phyloP scores from a whole-genome alignment of 169 alveolate species.

The Plasmodium inui region DNA sequence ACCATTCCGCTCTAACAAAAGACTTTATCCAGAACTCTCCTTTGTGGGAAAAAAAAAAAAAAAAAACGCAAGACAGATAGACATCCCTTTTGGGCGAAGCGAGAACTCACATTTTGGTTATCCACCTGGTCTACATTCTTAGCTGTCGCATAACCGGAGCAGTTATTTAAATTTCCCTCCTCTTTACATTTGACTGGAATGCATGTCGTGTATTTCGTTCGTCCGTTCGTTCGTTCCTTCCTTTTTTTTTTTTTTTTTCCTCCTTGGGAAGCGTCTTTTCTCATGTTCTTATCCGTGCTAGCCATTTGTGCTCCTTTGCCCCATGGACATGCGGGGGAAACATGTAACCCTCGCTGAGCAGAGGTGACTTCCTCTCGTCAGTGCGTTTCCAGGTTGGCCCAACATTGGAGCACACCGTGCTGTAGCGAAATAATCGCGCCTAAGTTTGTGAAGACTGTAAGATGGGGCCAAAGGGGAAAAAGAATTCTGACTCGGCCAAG shows the following conservation, averaged over 20 bases:
- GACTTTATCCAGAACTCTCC: neutral
- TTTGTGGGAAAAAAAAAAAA: neutral
- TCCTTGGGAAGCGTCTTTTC: neutral
- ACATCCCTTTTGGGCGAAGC: neutral
- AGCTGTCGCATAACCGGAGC: neutral
- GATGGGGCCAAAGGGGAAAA: slow-evolving; percentile 23
- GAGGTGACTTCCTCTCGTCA: neutral
- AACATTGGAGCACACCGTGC: neutral
- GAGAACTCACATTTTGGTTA: neutral
- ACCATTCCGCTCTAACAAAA: neutral
- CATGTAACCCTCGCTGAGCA: neutral
- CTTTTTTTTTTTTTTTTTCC: neutral
- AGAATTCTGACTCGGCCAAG: neutral
- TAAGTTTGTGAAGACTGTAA: neutral
- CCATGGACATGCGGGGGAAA: neutral
- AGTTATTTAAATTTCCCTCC: neutral
- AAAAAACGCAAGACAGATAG: neutral
- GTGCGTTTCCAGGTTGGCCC: neutral
- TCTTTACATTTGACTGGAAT: slow-evolving; percentile 2
- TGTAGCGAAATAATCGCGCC: neutral
- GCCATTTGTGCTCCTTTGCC: neutral
- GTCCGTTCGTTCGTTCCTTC: neutral
- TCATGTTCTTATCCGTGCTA: neutral
- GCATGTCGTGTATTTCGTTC: neutral
- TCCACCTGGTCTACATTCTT: neutral